phyloP scores from a whole-genome alignment of 2,329 filamentous ascomycete genomes.

The Colletotrichum lupini region DNA sequence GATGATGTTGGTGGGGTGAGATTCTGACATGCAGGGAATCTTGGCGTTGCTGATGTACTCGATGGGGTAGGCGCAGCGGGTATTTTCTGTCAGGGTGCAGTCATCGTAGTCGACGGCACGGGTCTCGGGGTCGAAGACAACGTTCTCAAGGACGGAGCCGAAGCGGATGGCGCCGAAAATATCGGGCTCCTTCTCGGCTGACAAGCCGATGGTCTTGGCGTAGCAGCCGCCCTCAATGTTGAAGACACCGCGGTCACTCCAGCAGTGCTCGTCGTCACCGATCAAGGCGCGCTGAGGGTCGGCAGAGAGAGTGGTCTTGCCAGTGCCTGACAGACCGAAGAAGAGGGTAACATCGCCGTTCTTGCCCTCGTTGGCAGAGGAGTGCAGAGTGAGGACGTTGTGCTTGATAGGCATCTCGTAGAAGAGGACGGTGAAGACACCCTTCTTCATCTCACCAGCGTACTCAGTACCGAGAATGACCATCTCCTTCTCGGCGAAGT shows the following conservation, averaged over 20 bases:
- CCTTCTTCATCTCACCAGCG: constrained; percentile 98
- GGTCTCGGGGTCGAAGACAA: constrained; percentile 93
- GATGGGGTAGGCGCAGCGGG: constrained; percentile 97
- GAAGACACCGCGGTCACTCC: constrained; percentile 96
- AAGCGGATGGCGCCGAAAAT: constrained; percentile 97
- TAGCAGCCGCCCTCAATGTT: constrained; percentile 99
- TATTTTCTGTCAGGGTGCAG: constrained; percentile 95
- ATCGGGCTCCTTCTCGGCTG: constrained; percentile 98
- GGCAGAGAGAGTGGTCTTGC: constrained; percentile 97
- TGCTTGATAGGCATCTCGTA: constrained; percentile 99
- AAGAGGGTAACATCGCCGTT: constrained; percentile 97
- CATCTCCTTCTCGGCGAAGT: constrained; percentile 99
- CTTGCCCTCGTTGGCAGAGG: constrained; percentile 96
- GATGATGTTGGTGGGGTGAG: constrained; percentile 96
- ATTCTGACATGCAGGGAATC: constrained; percentile 90
- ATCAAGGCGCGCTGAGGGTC: constrained; percentile 97
- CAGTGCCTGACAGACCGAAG: constrained; percentile 98
- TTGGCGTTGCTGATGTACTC: constrained; percentile 99
- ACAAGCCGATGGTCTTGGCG: constrained; percentile 97
- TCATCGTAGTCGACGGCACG: constrained; percentile 97
- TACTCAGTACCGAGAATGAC: constrained; percentile 99
- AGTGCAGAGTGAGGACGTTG: constrained; percentile 98
- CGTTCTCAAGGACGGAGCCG: constrained; percentile 97
- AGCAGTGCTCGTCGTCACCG: constrained; percentile 99
- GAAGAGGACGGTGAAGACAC: constrained; percentile 98